Base-by-base conservation (phyloP, 2,329 filamentous ascomycete species). In the Sclerotinia trifoliorum region DNA sequence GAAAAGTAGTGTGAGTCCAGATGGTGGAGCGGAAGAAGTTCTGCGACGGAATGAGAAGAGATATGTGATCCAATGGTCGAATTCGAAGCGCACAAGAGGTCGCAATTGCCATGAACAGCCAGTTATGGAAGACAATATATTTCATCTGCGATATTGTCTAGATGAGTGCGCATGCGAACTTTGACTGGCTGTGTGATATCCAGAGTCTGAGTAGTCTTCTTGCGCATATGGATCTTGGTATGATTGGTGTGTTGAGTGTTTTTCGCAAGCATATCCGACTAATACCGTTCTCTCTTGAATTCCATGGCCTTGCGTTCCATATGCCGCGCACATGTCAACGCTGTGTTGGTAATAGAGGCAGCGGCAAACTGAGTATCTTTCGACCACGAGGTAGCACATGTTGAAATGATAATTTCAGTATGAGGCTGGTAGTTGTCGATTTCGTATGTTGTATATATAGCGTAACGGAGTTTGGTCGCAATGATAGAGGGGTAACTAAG, bases 341-440 rank as follows among this genome's bases (percentile, higher is more conserved):
- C 85, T 83, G 77, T 91, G 89, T 72, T 84, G 81, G 80, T 90
- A 86, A 79, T 92, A 91, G 70, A 90, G 79, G 76, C 89, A 92
- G 73, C 86, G 83, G 81, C 89, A 92, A 68, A 88, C 88, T 21
- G 88, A 85, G 79, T 88, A 92, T 71, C 87, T 83, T 77, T 92
- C 89, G 75, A 90, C 81, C 71, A 92, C 82, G 79, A 89, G 86
- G 76, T 89, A 89, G 77, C 89, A 92, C 89, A 91, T 91, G 69
- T 65, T 80, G 75, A 19, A 19, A 73, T 42, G 58, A 66, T 67
- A 52, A 24, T 73, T 52, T 54, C 48, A 58, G 62, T 57, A 55
- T 68, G 42, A 58, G 6, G 39, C 17, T 35, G n/a, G 24, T 56
- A n/a, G n/a, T 55, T 65, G 35, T 44, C 49, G 35, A 32, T 10